Evolutionary conservation across 2,329 filamentous ascomycete genomes (phyloP).

Genomic region (Colletotrichum abscissum): DNA sequence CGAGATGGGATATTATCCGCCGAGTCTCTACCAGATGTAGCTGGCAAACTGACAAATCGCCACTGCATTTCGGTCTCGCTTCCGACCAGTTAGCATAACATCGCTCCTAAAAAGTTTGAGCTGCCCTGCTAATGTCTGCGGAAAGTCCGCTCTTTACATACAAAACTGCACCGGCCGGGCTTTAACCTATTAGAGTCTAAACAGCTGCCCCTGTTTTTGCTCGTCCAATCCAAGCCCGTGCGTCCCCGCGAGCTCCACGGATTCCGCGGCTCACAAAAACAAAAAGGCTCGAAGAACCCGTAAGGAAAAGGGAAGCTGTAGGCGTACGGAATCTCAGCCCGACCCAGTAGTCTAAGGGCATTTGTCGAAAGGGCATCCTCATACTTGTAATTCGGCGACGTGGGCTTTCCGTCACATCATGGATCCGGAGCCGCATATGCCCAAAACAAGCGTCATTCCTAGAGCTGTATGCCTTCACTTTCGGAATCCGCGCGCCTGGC

Average conservation of each 20-base stretch:
- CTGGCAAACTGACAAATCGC: too few species aligned
- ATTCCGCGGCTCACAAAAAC: slow-evolving; percentile 12
- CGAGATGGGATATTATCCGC: too few species aligned
- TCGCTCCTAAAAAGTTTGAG: neutral
- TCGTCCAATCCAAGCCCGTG: neutral
- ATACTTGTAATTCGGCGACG: neutral
- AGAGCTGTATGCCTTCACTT: slow-evolving; percentile 24
- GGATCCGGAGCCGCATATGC: slow-evolving; percentile 12
- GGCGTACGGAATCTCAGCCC: neutral
- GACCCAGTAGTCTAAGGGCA: neutral
- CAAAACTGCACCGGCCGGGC: neutral
- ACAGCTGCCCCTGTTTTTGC: slow-evolving; percentile 9
- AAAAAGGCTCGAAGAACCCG: slow-evolving; percentile 11
- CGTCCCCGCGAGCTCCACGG: slow-evolving; percentile 12
- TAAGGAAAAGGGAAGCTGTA: neutral
- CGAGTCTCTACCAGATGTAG: too few species aligned
- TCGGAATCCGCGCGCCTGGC: neutral
- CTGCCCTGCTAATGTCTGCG: neutral
- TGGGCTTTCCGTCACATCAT: neutral
- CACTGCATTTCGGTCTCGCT: neutral
- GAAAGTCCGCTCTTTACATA: neutral
- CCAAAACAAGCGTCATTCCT: slow-evolving; percentile 23
- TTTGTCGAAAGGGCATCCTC: too few species aligned
- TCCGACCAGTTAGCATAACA: neutral
- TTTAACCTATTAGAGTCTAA: slow-evolving; percentile 10